These are phyloP conservation scores for Tricholoma hemisulphureum DNA, from an alignment of 768 basidiomycete species.

Conservation along the genomic window DNA sequence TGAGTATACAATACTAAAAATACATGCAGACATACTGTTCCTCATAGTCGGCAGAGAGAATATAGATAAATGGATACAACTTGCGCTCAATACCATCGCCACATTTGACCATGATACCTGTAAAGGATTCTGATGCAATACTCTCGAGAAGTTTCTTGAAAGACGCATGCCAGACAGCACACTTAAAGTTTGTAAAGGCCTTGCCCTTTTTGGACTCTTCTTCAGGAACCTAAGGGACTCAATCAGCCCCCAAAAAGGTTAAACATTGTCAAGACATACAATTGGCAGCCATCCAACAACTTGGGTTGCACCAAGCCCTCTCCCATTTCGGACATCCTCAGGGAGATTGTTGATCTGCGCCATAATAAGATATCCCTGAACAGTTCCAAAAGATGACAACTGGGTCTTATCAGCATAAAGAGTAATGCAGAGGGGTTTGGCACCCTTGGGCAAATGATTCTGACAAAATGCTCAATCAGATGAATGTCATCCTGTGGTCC, in stretches of 20 bases:
- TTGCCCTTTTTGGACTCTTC: conserved; percentile 22
- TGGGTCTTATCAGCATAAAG: conserved; percentile 40
- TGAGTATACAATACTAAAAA: neutral
- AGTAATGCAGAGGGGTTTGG: conserved; percentile 29
- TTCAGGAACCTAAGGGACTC: conserved; percentile 18
- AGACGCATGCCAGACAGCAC: conserved; percentile 25
- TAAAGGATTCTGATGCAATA: conserved; percentile 7
- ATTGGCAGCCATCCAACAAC: conserved; percentile 39
- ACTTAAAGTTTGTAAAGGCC: conserved; percentile 22
- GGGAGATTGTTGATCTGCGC: conserved; percentile 31
- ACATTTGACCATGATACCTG: conserved; percentile 11
- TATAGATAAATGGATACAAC: conserved; percentile 26
- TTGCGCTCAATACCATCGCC: conserved; percentile 11
- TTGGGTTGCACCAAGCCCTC: conserved; percentile 31
- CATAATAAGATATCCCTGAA: conserved; percentile 37
- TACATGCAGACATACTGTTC: conserved; percentile 26
- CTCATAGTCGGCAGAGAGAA: conserved; percentile 31
- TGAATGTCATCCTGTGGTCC: neutral
- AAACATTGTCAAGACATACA: conserved; percentile 19
- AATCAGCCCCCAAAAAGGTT: neutral
- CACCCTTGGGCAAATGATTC: conserved; percentile 16
- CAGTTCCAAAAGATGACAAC: conserved; percentile 33
- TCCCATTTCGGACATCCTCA: conserved; percentile 29
- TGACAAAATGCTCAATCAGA: neutral
- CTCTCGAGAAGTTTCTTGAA: conserved; percentile 20